Evolutionary conservation across 2,329 filamentous ascomycete species (phyloP).

Genomic region (Fusarium ambrosium): DNA sequence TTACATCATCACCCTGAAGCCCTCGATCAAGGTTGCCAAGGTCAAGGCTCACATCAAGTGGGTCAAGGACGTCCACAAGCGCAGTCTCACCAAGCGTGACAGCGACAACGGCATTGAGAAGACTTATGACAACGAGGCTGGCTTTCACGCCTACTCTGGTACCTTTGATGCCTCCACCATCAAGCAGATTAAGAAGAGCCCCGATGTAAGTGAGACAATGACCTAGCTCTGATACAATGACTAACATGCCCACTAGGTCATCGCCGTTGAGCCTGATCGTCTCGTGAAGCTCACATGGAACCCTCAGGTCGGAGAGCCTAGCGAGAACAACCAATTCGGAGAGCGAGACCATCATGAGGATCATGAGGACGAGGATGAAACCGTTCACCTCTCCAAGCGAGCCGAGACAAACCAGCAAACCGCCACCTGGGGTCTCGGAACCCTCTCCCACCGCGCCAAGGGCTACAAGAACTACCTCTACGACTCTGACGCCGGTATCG

Average conservation of each 20-base stretch:
- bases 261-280: constrained; percentile 47
- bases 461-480: constrained; percentile 60
- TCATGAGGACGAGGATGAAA: background rate
- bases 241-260: constrained; percentile 42
- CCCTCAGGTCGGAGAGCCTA: constrained; percentile 20
- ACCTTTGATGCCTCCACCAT: constrained; percentile 58
- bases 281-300: constrained; percentile 44
- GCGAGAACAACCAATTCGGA: background rate
- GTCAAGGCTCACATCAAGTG: constrained; percentile 63
- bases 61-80: constrained; percentile 66
- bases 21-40: constrained; percentile 57
- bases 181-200: constrained; percentile 56
- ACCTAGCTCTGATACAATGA: no score
- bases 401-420: constrained; percentile 45
- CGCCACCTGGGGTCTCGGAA: constrained; percentile 50
- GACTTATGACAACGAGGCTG: constrained; percentile 46
- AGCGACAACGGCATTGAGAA: constrained; percentile 52
- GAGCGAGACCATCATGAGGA: background rate
- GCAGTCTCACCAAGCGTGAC: constrained; percentile 64
- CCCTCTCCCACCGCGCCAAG: constrained; percentile 49
- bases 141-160: constrained; percentile 59
- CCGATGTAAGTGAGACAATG: constrained; percentile 53
- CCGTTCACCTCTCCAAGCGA: constrained; percentile 39
- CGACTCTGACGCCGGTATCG: constrained; percentile 58
- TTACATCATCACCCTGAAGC: constrained; percentile 75